Evolutionary conservation across 352 stramenopile species (phyloP), one percentile per base, ranked within the genome.

Genomic region (Hyphochytrium catenoides): DNA sequence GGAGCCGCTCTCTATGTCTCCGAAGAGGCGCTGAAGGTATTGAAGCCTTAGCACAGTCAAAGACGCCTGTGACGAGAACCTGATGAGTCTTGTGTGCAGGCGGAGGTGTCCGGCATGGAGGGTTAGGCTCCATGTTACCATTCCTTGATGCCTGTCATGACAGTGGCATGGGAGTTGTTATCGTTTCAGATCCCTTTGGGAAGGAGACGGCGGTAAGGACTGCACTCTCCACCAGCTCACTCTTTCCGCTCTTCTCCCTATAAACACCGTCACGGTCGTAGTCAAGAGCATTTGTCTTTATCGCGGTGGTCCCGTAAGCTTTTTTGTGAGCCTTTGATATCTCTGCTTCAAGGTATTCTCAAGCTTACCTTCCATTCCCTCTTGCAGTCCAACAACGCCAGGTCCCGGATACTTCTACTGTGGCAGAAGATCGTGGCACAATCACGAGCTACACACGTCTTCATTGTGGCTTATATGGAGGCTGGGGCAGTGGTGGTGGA

Each of bases 101-200:
- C 14, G 62, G 62, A 14, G 62, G 62, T n/a, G 72, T 74, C 38
- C 66, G 67, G 28, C 70, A 72, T 34, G 62, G 62, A 31, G 70
- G 59, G 47, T 48, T 74, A 17, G 62, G 62, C 2, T 72, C 59
- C 14, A 74, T 74, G 62, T 46, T 74, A 31, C 62, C 62, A n/a
- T 74, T 71, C 51, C 54, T 72, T 34, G 52, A 63, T 38, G 69
- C 69, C 40, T 57, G 59, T n/a, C 70, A 68, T 35, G 59, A 72
- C 28, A n/a, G n/a, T n/a, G 62, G 72, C 46, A 68, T 72, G 31
- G 50, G 70, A 6, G 62, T 59, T 17, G 59, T 74, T 22, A 50
- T 74, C 18, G 39, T 74, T 19, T 74, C 54, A 42, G 62, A 74
- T 47, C 56, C 72, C 34, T 41, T 74, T 16, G 72, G 72, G 38